Evolutionary conservation across 1,284 basidiomycete genomes (phyloP), one percentile per base, ranked within the genome.

Genomic region (Ustilago cynodontis): DNA sequence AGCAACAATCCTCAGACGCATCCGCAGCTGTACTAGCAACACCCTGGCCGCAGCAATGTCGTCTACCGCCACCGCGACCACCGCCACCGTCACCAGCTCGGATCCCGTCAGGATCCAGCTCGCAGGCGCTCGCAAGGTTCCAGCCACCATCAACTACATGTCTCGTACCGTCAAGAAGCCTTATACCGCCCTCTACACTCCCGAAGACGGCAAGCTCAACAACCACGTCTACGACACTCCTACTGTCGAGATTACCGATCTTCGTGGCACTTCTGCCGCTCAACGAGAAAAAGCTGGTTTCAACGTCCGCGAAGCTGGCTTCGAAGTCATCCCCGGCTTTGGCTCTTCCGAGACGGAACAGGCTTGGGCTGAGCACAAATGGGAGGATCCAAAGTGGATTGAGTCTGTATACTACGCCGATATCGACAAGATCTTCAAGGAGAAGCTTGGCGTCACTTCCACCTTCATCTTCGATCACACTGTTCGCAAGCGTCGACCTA

Each of bases 401-500:
- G 53, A 75, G 47, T 37, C 63, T 11, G 55, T 9, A 9, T 82
- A 82, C 70, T 82, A 82, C 55, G 51, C 41, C n/a, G 80, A 82
- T 28, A 50, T 79, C 28, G 79, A 79, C 51, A 57, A 50, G 13
- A 59, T 82, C 8, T 65, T 82, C 47, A 82, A 82, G 60, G 51
- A 70, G n/a, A 47, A 75, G 39, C 57, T 80, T 16, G 78, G 78
- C 26, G 80, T 76, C 20, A 74, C 71, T 2, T 67, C 64, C 4
- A 82, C 80, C 5, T 82, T 75, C 33, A 63, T 82, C 59, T 82
- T 82, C 47, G 80, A 82, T 53, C 77, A 82, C 64, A 82, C 80
- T 16, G 59, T 82, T 9, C 49, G 80, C 16, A 82, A 80, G 54
- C 65, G 79, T 47, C 56, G 78, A 13, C 26, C 72, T 13, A 68